Conservation (phyloP, 1,284 basidiomycete species). For the Acaromyces ingoldii region DNA sequence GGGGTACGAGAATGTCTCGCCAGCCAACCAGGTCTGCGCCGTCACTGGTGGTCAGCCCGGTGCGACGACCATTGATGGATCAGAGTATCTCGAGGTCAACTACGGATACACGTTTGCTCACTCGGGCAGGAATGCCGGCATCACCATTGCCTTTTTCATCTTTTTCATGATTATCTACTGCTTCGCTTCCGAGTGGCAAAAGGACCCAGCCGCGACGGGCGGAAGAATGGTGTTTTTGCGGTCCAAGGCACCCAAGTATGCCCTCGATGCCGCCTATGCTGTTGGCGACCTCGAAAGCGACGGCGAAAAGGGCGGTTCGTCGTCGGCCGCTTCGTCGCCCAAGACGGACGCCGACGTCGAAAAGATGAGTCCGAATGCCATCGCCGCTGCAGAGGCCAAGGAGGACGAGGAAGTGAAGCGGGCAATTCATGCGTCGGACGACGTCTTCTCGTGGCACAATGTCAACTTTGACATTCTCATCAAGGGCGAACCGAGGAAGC, state of each 20-base stretch:
- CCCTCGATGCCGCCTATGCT: conserved; percentile 2
- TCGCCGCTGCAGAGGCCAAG: too few species aligned
- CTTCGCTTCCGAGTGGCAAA: conserved; percentile 33
- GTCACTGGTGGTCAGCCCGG: conserved; percentile 28
- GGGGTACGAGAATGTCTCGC: conserved; percentile 14
- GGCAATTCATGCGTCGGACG: conserved; percentile 21
- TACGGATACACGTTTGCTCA: conserved; percentile 29
- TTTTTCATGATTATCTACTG: conserved; percentile 28
- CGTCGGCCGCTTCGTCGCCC: background rate
- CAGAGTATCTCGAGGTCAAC: conserved; percentile 16
- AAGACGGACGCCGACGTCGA: background rate
- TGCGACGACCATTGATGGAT: conserved; percentile 17
- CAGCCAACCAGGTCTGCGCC: conserved; percentile 34
- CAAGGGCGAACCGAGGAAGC: conserved; percentile 30
- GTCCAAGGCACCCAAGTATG: conserved; percentile 7
- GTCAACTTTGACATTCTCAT: conserved; percentile 35
- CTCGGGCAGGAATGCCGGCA: conserved; percentile 31
- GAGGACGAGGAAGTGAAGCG: conserved; percentile 1
- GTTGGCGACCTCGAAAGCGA: too few species aligned
- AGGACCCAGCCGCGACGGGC: conserved; percentile 30
- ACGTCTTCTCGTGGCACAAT: conserved; percentile 33
- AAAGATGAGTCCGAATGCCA: background rate
- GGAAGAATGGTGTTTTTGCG: conserved; percentile 42
- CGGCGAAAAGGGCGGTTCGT: too few species aligned
- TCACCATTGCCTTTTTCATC: conserved; percentile 34